Evolutionary conservation across 1,284 basidiomycete species (phyloP).

Genomic region (Leccinum colubrinum): DNA sequence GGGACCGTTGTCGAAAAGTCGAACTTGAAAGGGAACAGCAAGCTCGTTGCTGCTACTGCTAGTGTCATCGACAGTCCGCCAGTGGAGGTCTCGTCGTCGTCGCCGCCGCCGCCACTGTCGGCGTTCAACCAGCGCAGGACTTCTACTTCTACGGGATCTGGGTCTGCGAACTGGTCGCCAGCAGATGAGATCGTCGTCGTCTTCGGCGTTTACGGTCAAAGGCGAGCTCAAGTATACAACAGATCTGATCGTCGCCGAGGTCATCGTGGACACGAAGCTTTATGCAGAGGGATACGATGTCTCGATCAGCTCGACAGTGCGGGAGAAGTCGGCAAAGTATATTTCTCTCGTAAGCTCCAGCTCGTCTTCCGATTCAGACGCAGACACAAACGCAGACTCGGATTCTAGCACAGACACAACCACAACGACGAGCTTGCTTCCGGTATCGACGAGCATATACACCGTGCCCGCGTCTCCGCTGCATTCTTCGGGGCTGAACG

Average conservation of each 20-base stretch:
- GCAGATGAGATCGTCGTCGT: constrained; percentile 30
- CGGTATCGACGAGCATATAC: constrained; percentile 54
- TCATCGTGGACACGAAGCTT: constrained; percentile 74
- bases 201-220: constrained; percentile 54
- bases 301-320: constrained; percentile 44
- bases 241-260: constrained; percentile 68
- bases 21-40: constrained; percentile 12
- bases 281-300: constrained; percentile 73
- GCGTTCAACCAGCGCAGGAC: constrained; percentile 8
- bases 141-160: constrained; percentile 19
- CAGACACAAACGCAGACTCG: neutral
- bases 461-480: constrained; percentile 78
- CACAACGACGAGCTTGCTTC: constrained; percentile 35
- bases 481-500: constrained; percentile 68
- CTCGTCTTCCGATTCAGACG: neutral
- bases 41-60: neutral
- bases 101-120: constrained; percentile 4
- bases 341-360: constrained; percentile 18
- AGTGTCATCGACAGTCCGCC: neutral
- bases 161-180: constrained; percentile 14
- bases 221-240: constrained; percentile 54
- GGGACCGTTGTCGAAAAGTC: constrained; percentile 20
- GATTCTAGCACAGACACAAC: neutral
- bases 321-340: constrained; percentile 33
- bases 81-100: neutral